These are phyloP conservation scores for Rhodotorula kratochvilovae DNA, from an alignment of 768 basidiomycete species.

Conservation along the genomic window DNA sequence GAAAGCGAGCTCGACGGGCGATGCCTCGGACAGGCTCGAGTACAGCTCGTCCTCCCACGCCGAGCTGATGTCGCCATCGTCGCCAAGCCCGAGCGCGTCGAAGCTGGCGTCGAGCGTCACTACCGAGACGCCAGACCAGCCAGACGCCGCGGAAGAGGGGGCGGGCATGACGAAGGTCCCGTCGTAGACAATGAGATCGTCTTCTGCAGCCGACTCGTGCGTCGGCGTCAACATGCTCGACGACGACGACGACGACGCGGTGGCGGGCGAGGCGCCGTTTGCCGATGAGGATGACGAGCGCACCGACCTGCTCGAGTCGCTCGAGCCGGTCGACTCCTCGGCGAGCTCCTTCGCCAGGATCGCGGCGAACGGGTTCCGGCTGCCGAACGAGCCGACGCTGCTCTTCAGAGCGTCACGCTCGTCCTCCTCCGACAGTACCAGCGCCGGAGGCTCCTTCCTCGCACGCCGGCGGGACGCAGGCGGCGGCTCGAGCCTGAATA, in stretches of 20 bases:
- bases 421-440: not conserved
- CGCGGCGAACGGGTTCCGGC: conserved; percentile 1
- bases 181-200: not conserved
- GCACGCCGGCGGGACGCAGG: not conserved
- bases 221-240: not conserved
- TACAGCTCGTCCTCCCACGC: conserved; percentile 24
- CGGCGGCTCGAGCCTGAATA: not conserved
- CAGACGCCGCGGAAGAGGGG: not conserved
- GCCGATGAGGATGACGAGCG: not conserved
- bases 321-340: not conserved
- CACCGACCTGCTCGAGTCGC: not conserved
- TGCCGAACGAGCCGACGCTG: not conserved
- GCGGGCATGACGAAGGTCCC: not conserved
- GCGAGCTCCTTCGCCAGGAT: not conserved
- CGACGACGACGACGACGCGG: not conserved
- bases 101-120: not conserved
- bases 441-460: not conserved
- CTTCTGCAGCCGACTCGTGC: too few relatives aligned
- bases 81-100: not conserved
- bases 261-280: not conserved
- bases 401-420: not conserved
- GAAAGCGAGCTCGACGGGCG: not conserved
- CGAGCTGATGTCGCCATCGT: not conserved
- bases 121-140: not conserved
- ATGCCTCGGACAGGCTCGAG: not conserved